Percentiles rank a stretch among this genome's conserved stretches.
Conservation (phyloP, 2,329 filamentous ascomycete species). For the Penicillium sp. region DNA sequence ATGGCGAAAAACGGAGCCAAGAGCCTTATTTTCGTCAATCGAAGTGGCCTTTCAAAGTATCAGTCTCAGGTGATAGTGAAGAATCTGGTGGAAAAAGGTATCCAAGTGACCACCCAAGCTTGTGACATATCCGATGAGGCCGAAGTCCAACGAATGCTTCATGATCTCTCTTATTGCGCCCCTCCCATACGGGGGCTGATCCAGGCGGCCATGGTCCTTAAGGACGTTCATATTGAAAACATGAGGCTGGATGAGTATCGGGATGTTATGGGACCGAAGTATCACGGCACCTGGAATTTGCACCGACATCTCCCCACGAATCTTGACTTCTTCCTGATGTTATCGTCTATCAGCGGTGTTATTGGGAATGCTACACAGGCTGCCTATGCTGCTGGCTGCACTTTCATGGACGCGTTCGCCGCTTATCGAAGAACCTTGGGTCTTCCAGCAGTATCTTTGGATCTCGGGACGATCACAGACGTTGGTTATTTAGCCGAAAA, state of each 20-base stretch:
- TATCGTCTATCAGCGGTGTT: constrained; percentile 42
- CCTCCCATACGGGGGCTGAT: constrained; percentile 29
- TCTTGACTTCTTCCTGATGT: constrained; percentile 42
- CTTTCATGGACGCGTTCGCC: constrained; percentile 37
- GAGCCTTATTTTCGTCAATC: constrained; percentile 53
- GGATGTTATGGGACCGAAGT: constrained; percentile 35
- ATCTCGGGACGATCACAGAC: constrained; percentile 30
- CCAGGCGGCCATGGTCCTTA: constrained; percentile 29
- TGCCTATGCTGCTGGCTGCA: constrained; percentile 40
- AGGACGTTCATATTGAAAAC: constrained; percentile 35
- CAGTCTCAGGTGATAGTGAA: constrained; percentile 19
- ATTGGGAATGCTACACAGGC: constrained; percentile 48
- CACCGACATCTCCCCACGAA: constrained; percentile 24
- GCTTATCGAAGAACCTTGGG: constrained; percentile 27
- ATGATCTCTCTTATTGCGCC: neutral
- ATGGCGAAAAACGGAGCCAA: constrained; percentile 52
- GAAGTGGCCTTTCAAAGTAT: constrained; percentile 33
- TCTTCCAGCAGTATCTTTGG: constrained; percentile 26
- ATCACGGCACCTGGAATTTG: constrained; percentile 30
- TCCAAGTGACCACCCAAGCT: constrained; percentile 20
- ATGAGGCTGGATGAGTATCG: constrained; percentile 36
- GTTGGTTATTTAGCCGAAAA: constrained; percentile 28
- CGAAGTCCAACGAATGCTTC: constrained; percentile 28
- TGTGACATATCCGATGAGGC: constrained; percentile 34
- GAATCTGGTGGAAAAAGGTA: constrained; percentile 19